phyloP scores from a whole-genome alignment of 805 yeast genomes.

The Suhomyces prunicola region DNA sequence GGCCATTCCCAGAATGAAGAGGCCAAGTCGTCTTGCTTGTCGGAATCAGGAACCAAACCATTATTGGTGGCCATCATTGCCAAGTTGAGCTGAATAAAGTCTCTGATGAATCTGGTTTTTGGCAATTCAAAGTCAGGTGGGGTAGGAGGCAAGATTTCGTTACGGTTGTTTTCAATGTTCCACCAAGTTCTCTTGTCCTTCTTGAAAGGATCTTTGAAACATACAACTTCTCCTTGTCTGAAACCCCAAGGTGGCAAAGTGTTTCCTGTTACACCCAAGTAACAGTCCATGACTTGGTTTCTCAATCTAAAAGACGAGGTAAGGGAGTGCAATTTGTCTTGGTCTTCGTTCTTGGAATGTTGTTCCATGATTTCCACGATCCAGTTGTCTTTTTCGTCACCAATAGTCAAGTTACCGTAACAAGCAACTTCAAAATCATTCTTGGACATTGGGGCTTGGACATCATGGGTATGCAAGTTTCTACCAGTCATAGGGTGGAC shows the following conservation, averaged over 20 bases:
- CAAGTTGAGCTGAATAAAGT: constrained; percentile 68
- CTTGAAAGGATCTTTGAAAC: constrained; percentile 61
- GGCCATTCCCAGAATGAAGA: constrained; percentile 91
- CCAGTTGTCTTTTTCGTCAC: constrained; percentile 80
- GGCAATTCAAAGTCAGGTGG: constrained; percentile 65
- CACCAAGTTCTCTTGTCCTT: constrained; percentile 88
- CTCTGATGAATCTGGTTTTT: constrained; percentile 71
- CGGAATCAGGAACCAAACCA: constrained; percentile 75
- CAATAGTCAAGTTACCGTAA: constrained; percentile 62
- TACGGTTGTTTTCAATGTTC: constrained; percentile 73
- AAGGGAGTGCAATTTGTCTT: constrained; percentile 64
- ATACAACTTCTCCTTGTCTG: constrained; percentile 93
- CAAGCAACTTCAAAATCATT: constrained; percentile 64
- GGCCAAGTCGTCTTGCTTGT: constrained; percentile 67
- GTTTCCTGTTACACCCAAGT: constrained; percentile 78
- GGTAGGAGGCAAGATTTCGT: constrained; percentile 56
- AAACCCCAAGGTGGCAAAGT: constrained; percentile 96
- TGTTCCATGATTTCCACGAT: constrained; percentile 65
- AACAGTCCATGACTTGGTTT: constrained; percentile 70
- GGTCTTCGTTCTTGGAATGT: constrained; percentile 48
- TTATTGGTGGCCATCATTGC: constrained; percentile 89
- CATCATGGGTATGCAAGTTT: constrained; percentile 69
- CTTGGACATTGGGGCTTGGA: constrained; percentile 59
- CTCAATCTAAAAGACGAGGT: constrained; percentile 78
- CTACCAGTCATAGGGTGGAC: constrained; percentile 59